Base-by-base conservation (phyloP, 208 protist species). In the Trypanosoma scelopori region DNA sequence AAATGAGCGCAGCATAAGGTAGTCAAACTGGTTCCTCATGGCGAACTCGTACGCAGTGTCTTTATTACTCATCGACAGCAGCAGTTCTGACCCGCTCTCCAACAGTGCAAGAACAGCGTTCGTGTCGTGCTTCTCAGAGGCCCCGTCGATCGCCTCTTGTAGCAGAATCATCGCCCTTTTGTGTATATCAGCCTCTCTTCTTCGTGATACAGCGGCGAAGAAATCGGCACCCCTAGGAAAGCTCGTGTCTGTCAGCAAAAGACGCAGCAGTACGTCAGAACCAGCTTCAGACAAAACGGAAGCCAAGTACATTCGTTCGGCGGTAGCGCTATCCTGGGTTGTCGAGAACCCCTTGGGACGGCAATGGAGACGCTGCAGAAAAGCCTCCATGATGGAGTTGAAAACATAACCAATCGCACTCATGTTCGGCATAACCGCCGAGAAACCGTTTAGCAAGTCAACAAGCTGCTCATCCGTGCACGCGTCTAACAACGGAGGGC, bases 141-240 rank as follows among this genome's bases (percentile, higher is more conserved):
- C 78, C 16, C 46, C 48, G 27, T 65, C 58, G 16, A 95, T 55
- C 30, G 80, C 81, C 15, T 69, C 30, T 35, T 69, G 39, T 51
- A 92, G 46, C 23, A 85, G 42, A 23, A 20, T 35, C 45, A 87
- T n/a, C 16, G 86, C 84, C 1, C 50, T 48, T 41, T 48, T 48
- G 51, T 87, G 61, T 25, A 93, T 69, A 15, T 27, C 61, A 2
- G 60, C 56, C 5, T 78, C 71, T 50, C 42, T 64, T 12, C 79
- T 75, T 18, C 80, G 79, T 22, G 84, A 74, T n/a, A 91, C 80
- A 22, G 82, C 87, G 2, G 85, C 68, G 58, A 95, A 95, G 53
- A 95, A 92, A 64, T 87, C 64, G 0, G 89, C 82, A 23, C 89
- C 89, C 5, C 84, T 81, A 30, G 68, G 20, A 42, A 3, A 60